Base-by-base conservation (phyloP, 2,329 filamentous ascomycete species). In the Sphaerulina populicola region DNA sequence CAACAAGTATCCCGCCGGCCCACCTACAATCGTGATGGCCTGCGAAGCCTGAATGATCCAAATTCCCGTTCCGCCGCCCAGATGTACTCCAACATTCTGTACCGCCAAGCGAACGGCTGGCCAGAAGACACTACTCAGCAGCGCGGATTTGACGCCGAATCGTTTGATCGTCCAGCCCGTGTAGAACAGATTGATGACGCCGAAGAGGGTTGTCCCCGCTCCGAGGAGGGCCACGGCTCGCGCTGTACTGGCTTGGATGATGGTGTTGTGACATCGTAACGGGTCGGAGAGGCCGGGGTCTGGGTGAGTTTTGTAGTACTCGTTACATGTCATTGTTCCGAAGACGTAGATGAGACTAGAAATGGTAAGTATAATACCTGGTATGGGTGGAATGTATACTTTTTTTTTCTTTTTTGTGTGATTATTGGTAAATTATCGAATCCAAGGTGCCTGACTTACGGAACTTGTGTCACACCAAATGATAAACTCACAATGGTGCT, bases 271-370 rank as follows among this genome's bases (percentile, higher is more conserved):
- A 62, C 84, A 88, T 12, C 77, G 72, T 35, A 10, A n/a, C 53
- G 82, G 77, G 21, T 46, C 47, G 12, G 54, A 29, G 3, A 72
- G 71, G 3, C 65, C 60, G 44, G 70, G 77, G 0, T 75, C 72
- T 10, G 77, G 73, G 60, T 85, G 77, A 2, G 71, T 70, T 33
- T 74, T 69, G 66, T 86, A 88, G 64, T 81, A 88, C 46, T 77
- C 75, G 49, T 87, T 80, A 66, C 84, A 88, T 44, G 80, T 81
- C 82, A 87, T 86, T 1, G 85, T 64, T 51, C 81, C 80, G 59
- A 87, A 86, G 21, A 83, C 80, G 65, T 83, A 85, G 41, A 85
- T 66, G 5, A 77, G 64, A 38, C 57, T 58, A 54, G 38, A 42
- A 39, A 9, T 33, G 44, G 30, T 15, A 21, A 44, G 15, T 42